Evolutionary conservation across 352 stramenopile genomes (phyloP), one percentile per base, ranked within the genome.

Genomic region (Aphanomyces euteiches): DNA sequence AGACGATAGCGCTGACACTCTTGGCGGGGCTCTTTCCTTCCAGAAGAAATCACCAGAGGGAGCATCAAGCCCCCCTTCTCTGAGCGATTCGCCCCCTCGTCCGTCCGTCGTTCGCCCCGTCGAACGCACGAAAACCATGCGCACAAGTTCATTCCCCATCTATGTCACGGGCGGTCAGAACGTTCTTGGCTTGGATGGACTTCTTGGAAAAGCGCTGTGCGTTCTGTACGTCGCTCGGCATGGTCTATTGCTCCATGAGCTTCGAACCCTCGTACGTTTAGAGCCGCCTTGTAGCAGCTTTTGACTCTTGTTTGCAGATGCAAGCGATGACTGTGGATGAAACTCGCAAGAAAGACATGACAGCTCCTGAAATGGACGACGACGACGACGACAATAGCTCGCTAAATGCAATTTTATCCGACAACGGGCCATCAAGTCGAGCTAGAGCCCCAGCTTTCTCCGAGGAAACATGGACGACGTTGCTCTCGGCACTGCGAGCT

Each of bases 141-240:
- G 34, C 12, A 50, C 28, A n/a, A 48, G 41, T 47, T 21, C 34
- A 21, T 19, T 85, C 10, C 83, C 81, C 0, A 47, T 72, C 10
- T 95, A 96, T 68, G 72, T 96, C 36, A 83, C 72, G 0, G 87
- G 85, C 4, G 88, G 87, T 3, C 63, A 76, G n/a, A 59, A 72
- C 47, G 81, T 91, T 15, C 63, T 71, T 4, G 79, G 81, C 5
- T 74, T 98, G 6, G 80, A 79, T 4, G 72, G 85, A 19, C 65
- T 98, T 17, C 73, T 98, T 1, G 85, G 90, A 3, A 79, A 82
- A 72, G 78, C 90, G 17, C 72, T 98, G 34, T 86, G 84, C 6
- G 72, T 98, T 6, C 75, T 98, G 45, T 97, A 96, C 66, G 89
- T 96, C 0, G 88, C 84, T 47, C 83, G 92, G 5, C 90, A 98